Percentiles rank a stretch among this genome's conserved stretches.
phyloP scores from a whole-genome alignment of 352 stramenopile species.

The Phytophthora litchii region DNA sequence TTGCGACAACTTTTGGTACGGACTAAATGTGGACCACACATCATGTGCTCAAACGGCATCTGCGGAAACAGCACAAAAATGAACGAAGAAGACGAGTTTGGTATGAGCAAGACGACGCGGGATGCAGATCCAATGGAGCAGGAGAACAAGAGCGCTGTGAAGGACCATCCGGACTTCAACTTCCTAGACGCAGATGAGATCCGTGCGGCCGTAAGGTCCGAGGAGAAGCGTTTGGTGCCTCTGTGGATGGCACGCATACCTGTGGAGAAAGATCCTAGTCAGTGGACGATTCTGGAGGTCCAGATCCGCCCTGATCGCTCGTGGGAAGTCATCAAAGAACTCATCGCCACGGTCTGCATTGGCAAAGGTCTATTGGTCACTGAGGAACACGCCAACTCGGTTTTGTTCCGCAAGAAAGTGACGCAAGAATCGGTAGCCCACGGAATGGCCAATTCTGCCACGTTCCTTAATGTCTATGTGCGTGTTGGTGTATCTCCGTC shows the following conservation, averaged over 20 bases:
- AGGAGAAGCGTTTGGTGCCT: constrained; percentile 43
- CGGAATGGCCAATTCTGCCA: constrained; percentile 67
- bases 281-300: constrained; percentile 76
- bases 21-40: background rate
- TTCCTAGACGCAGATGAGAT: constrained; percentile 51
- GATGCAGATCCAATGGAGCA: constrained; percentile 75
- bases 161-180: constrained; percentile 74
- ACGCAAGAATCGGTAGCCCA: constrained; percentile 63
- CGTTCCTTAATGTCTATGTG: constrained; percentile 79
- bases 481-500: constrained; percentile 74
- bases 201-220: constrained; percentile 29
- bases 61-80: constrained; percentile 3
- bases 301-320: constrained; percentile 71
- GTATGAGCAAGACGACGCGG: constrained; percentile 61
- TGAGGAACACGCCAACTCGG: constrained; percentile 55
- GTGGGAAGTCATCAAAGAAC: constrained; percentile 82
- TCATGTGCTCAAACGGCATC: background rate
- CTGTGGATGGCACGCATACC: constrained; percentile 64
- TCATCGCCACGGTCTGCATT: constrained; percentile 81
- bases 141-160: constrained; percentile 52
- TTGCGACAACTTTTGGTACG: background rate
- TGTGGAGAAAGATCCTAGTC: constrained; percentile 61
- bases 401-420: constrained; percentile 79
- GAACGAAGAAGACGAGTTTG: constrained; percentile 78
- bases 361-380: constrained; percentile 68